Base-by-base conservation (phyloP, 116 monocot species). In the Cymodocea nodosa region DNA sequence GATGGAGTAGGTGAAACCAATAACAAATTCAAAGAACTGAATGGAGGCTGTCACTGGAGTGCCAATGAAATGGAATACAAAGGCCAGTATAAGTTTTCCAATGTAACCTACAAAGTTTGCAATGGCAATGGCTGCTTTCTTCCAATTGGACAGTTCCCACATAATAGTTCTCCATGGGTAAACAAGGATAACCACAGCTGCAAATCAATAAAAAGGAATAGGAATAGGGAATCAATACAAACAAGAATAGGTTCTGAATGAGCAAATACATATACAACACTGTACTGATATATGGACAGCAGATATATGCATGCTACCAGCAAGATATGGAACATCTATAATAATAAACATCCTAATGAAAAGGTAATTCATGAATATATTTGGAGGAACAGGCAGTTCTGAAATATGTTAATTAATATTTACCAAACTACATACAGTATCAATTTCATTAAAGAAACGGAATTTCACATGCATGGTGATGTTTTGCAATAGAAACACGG, bases 81-180 rank as follows among this genome's bases (percentile, higher is more conserved):
- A 56, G 36, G 76, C 86, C 18, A 84, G 65, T 5, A 67, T 40
- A 65, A 80, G 70, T 66, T 92, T 87, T 49, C 62, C 63, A 2
- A 79, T 12, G 60, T 84, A 80, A 22, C 64, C 68, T 25, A 78
- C 14, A 64, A 76, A 73, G 35, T 44, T 2, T 15, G 74, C 19
- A 52, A 86, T 51, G 24, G 71, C 74, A 10, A 82, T 0, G 23
- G 50, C 56, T 51, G 74, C 72, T 20, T 72, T 86, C 80, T 82
- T 91, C 91, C 91, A 91, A 51, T 91, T 91, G 30, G 72, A 61
- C 50, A 91, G 91, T 51, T 86, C 84, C 90, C 84, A 91, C 15
- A 91, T 60, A 17, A 87, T 78, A 20, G 80, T 65, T 35, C 86
- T 65, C 84, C 87, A 92, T 44, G 75, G 59, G 72, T 84, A 91